Evolutionary conservation across 2,329 filamentous ascomycete species (phyloP), one percentile per base, ranked within the genome.

Genomic region (Anisogramma anomala): DNA sequence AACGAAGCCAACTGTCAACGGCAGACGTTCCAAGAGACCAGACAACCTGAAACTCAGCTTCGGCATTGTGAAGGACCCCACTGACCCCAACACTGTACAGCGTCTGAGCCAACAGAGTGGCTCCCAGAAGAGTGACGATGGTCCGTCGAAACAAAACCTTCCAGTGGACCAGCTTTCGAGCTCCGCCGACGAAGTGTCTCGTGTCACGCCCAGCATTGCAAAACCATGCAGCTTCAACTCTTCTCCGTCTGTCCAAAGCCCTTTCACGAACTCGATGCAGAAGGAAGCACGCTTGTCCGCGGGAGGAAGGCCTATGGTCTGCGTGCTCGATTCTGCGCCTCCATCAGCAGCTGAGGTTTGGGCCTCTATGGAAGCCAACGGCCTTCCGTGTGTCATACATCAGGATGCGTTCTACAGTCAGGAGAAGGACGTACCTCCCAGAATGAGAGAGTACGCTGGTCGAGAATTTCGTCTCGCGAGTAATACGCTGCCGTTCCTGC

Each of bases 351-450:
- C 48, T 19, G 70, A 67, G 50, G 64, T 86, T 1, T 54, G 63
- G 3, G 62, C 64, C 1, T 81, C 77, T 1, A 69, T 86, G 57
- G 59, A 68, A 50, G 56, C 66, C n/a, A 60, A 68, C 43, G 69
- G 69, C 10, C 61, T 78, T 7, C 82, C 83, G 0, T 68, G 79
- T 43, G 71, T 83, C 11, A 72, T 95, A 36, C 93, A 94, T 49
- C 84, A 87, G 58, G 79, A 87, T 55, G 80, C 88, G 0, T 88
- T 81, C 53, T 96, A 94, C 56, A 84, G 87, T 51, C 71, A 84
- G 20, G 85, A 93, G 47, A 71, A 69, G 37, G 91, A 96, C 59
- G 82, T 95, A 0, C 87, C 88, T 10, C 71, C 80, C 28, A 74
- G 81, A 39, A 61, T 71, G 23, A 72, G 85, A 39, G 86, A 94